Evolutionary conservation across 768 basidiomycete species (phyloP).

Genomic region (Mycena capillaripes): DNA sequence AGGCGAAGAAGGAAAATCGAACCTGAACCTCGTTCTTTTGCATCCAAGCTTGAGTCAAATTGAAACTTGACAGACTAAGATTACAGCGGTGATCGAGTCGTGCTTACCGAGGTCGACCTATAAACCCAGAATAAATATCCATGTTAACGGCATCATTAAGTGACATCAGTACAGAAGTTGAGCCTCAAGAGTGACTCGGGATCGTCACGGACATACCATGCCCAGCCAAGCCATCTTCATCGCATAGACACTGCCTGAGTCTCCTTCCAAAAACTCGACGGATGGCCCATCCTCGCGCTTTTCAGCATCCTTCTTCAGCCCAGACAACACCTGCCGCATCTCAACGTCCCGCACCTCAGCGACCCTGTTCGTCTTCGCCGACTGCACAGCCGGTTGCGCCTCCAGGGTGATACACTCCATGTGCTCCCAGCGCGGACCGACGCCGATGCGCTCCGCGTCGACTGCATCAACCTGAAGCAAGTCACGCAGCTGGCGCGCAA

Average conservation of each 20-base stretch:
- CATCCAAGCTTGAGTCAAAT: no score
- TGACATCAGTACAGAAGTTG: no score
- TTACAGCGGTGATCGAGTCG: no score
- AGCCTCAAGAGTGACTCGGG: no score
- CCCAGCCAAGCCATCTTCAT: neutral
- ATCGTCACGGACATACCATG: neutral
- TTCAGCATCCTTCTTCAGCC: neutral
- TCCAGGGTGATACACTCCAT: neutral
- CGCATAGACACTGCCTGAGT: neutral
- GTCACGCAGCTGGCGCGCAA: constrained; percentile 18
- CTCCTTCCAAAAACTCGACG: neutral
- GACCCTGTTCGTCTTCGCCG: neutral
- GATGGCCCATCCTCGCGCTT: neutral
- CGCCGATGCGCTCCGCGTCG: neutral
- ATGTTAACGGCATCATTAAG: no score
- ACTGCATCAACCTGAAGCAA: neutral
- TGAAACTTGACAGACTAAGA: no score
- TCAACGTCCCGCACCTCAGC: neutral
- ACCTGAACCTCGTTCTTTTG: no score
- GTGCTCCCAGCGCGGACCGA: neutral
- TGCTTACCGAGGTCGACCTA: no score
- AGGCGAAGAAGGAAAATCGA: no score
- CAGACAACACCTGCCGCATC: constrained; percentile 3
- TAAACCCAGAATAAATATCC: no score
- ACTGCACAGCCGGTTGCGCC: neutral